Evolutionary conservation across 352 stramenopile species (phyloP).

Genomic region (Globisporangium irregulare): DNA sequence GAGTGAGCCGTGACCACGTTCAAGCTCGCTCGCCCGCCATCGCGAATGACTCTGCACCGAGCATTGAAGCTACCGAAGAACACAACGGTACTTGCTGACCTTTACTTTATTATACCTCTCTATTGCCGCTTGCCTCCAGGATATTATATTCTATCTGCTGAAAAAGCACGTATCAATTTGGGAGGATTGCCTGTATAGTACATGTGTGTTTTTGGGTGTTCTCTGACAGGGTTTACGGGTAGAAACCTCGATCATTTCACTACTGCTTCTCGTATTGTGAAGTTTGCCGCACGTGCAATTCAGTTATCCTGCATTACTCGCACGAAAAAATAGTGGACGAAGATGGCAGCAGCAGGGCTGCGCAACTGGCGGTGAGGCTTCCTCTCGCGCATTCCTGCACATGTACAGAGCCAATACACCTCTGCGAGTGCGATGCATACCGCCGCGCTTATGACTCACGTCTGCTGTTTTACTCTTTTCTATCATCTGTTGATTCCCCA

Average conservation of each 20-base stretch:
- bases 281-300: no score
- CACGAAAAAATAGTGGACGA: neutral
- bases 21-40: neutral
- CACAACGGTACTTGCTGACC: neutral
- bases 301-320: no score
- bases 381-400: neutral
- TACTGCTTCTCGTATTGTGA: neutral
- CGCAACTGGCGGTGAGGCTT: slow-evolving; percentile 33
- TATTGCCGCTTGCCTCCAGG: neutral
- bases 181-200: no score
- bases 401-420: neutral
- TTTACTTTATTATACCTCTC: slow-evolving; percentile 1
- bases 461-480: neutral
- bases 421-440: no score
- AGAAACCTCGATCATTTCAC: no score
- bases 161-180: neutral
- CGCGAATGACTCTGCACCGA: neutral
- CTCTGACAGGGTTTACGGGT: no score
- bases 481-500: neutral
- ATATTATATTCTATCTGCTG: slow-evolving; percentile 3
- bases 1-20: neutral
- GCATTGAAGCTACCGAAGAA: slow-evolving; percentile 1
- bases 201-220: no score
- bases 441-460: neutral
- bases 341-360: slow-evolving; percentile 11